Conservation (phyloP, 352 stramenopile species). For the Chloridella minuta region DNA sequence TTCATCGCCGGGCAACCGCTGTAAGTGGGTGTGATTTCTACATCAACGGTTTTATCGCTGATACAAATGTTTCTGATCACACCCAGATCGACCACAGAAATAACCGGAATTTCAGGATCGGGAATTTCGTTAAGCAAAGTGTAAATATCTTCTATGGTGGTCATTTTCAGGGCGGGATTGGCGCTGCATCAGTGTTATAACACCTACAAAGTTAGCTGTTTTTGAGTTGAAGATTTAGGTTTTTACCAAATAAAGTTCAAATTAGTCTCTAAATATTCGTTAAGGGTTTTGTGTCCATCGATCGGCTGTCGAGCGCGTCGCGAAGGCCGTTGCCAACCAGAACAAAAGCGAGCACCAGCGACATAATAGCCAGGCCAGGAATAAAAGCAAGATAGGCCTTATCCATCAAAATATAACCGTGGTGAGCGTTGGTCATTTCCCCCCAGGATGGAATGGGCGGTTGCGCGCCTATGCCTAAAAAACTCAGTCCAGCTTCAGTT, state of each 20-base stretch:
- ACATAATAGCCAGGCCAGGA: neutral
- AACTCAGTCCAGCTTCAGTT: neutral
- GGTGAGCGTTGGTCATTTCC: neutral
- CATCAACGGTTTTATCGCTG: neutral
- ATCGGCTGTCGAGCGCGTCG: neutral
- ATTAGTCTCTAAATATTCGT: neutral
- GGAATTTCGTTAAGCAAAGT: neutral
- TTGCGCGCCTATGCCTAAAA: neutral
- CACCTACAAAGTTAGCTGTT: too few species aligned
- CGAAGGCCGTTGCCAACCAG: neutral
- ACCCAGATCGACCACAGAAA: neutral
- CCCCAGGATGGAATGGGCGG: neutral
- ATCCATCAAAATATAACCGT: conserved; percentile 4
- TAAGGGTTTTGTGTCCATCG: neutral
- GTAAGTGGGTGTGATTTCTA: neutral
- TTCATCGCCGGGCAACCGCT: neutral
- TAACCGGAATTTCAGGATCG: neutral
- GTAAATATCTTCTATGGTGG: neutral
- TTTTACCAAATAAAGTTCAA: too few species aligned
- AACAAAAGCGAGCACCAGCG: neutral
- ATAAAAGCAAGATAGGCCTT: neutral
- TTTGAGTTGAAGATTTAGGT: too few species aligned
- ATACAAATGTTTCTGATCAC: neutral
- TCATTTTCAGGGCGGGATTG: too few species aligned
- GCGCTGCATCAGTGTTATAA: too few species aligned